Evolutionary conservation across 2,329 filamentous ascomycete genomes (phyloP).

Genomic region (Penicillium decumbens): DNA sequence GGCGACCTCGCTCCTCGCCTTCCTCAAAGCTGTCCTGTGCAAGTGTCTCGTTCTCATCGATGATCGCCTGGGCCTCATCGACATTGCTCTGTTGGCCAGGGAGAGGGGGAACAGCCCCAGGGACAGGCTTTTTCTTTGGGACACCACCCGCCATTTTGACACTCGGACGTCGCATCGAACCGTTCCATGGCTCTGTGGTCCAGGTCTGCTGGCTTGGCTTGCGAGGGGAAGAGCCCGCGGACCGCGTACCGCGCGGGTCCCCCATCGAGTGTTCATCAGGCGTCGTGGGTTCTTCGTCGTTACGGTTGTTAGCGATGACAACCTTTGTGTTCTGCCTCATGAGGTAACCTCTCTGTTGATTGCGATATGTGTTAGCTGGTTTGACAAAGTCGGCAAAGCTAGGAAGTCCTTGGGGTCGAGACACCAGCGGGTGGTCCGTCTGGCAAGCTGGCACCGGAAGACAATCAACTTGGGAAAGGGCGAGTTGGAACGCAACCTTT

Average conservation of each 20-base stretch:
- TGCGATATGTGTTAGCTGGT: conserved; percentile 60
- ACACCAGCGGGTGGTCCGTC: conserved; percentile 9
- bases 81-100: conserved; percentile 84
- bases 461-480: conserved; percentile 38
- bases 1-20: conserved; percentile 76
- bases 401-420: conserved; percentile 21
- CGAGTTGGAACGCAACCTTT: conserved; percentile 70
- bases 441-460: conserved; percentile 9
- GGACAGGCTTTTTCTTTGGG: conserved; percentile 56
- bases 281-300: conserved; percentile 51
- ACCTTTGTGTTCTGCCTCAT: conserved; percentile 99
- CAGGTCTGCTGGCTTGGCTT: conserved; percentile 81
- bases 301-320: conserved; percentile 77
- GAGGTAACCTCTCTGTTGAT: conserved; percentile 87
- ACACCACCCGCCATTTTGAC: conserved; percentile 55
- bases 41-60: conserved; percentile 64
- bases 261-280: conserved; percentile 24
- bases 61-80: conserved; percentile 55
- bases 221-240: conserved; percentile 67
- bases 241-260: conserved; percentile 49
- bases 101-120: conserved; percentile 69
- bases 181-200: conserved; percentile 97
- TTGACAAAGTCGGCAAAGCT: conserved; percentile 21
- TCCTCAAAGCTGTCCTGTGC: conserved; percentile 64
- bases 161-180: conserved; percentile 65